A percentile compares a stretch with the other conserved stretches of the same genome.
Evolutionary conservation across 164 flowering plant species (phyloP).

Genomic region (Nymphaea colorata): DNA sequence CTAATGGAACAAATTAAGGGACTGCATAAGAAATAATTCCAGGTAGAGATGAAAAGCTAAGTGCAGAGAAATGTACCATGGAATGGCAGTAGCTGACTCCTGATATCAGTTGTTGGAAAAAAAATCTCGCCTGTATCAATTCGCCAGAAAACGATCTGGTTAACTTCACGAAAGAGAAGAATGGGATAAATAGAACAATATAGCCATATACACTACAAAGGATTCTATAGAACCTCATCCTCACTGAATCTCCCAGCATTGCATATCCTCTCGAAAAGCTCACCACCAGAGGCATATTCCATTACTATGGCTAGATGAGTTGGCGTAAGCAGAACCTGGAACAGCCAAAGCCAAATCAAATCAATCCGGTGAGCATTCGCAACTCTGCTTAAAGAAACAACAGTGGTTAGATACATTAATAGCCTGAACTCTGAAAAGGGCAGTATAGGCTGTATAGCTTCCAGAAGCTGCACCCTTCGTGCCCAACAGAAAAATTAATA

Average conservation of each 20-base stretch:
- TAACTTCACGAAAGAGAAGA: neutral
- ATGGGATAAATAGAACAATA: neutral
- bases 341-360: neutral
- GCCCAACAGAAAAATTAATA: no score
- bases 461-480: neutral
- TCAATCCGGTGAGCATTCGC: neutral
- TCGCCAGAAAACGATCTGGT: neutral
- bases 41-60: neutral
- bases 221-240: constrained; percentile 44
- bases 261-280: constrained; percentile 71
- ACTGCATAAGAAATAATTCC: no score
- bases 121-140: constrained; percentile 57
- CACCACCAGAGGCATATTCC: constrained; percentile 91
- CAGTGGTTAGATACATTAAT: no score
- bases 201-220: neutral
- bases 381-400: neutral
- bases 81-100: constrained; percentile 93
- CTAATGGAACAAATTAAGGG: no score
- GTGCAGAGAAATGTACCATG: constrained; percentile 34
- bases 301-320: constrained; percentile 81
- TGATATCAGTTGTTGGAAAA: constrained; percentile 91
- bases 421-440: no score
- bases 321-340: constrained; percentile 65
- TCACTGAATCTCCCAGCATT: constrained; percentile 79
- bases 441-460: neutral